These are phyloP conservation scores for Penicillium goetzii DNA, from an alignment of 495 filamentous ascomycete species.

Conservation along the genomic window DNA sequence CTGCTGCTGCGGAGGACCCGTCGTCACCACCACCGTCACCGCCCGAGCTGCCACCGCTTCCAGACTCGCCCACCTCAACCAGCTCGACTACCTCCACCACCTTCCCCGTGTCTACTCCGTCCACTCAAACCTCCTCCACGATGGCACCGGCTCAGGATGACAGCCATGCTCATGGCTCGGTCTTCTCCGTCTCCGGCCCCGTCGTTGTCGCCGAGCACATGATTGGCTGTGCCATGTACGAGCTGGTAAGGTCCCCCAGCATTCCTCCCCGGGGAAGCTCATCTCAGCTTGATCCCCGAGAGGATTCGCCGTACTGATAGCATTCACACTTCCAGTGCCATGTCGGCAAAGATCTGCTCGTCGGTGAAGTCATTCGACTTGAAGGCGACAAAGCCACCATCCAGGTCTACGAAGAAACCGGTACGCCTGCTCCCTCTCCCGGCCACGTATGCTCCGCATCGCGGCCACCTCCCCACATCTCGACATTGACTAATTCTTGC, in stretches of 20 bases:
- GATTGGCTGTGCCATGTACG: slow-evolving; percentile 99
- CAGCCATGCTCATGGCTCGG: slow-evolving; percentile 59
- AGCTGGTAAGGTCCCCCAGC: slow-evolving; percentile 66
- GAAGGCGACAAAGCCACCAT: slow-evolving; percentile 93
- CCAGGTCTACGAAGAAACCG: slow-evolving; percentile 98
- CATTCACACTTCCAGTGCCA: slow-evolving; percentile 58
- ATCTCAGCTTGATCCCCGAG: slow-evolving; percentile 3
- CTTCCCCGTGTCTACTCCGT: slow-evolving; percentile 40
- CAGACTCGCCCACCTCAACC: slow-evolving; percentile 52
- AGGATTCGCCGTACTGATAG: slow-evolving; percentile 17
- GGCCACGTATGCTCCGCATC: slow-evolving; percentile 17
- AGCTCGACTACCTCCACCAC: slow-evolving; percentile 47
- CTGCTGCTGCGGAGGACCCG: slow-evolving; percentile 15
- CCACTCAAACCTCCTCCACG: slow-evolving; percentile 47
- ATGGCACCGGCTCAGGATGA: slow-evolving; percentile 60
- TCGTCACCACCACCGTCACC: slow-evolving; percentile 37
- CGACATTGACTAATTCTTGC: slow-evolving; percentile 24
- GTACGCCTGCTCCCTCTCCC: slow-evolving; percentile 50
- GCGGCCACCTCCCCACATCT: not conserved
- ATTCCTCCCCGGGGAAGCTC: slow-evolving; percentile 14
- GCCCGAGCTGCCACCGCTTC: slow-evolving; percentile 57
- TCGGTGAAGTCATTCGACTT: slow-evolving; percentile 98
- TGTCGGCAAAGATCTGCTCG: slow-evolving; percentile 86
- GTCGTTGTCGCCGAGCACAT: slow-evolving; percentile 98
- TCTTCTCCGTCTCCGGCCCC: slow-evolving; percentile 67